Percentiles rank a stretch among this genome's conserved stretches.
Conservation (phyloP, 768 basidiomycete genomes). For the Auricularia sp. region DNA sequence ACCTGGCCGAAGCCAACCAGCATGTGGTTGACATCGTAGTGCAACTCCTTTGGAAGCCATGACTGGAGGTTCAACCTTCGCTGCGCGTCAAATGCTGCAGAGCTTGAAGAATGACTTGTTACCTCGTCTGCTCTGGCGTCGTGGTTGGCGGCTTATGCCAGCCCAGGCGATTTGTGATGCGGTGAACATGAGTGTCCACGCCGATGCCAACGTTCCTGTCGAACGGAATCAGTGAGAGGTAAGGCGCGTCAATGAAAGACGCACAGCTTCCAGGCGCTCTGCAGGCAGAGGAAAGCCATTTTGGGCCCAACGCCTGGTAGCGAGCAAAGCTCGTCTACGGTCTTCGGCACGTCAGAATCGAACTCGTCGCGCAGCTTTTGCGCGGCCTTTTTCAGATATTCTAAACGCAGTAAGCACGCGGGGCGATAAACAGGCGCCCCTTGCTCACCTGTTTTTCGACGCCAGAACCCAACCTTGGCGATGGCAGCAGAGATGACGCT, state of each 20-base stretch:
- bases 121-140: constrained; percentile 84
- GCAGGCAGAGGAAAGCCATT: constrained; percentile 84
- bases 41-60: constrained; percentile 68
- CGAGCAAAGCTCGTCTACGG: constrained; percentile 77
- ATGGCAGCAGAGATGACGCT: constrained; percentile 63
- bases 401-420: too few species aligned
- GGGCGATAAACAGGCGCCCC: too few species aligned
- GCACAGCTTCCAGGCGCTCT: constrained; percentile 76
- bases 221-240: neutral
- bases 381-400: constrained; percentile 53
- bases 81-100: neutral
- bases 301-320: constrained; percentile 91
- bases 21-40: constrained; percentile 66
- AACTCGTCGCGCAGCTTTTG: constrained; percentile 59
- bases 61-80: constrained; percentile 65
- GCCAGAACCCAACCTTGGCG: constrained; percentile 87
- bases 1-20: constrained; percentile 85
- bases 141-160: constrained; percentile 87
- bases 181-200: constrained; percentile 91
- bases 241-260: constrained; percentile 12
- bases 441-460: constrained; percentile 66
- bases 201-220: constrained; percentile 80
- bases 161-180: constrained; percentile 85
- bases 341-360: constrained; percentile 77
- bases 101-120: neutral